A percentile compares a stretch with the other conserved stretches of the same genome.
phyloP scores from a whole-genome alignment of 129 eudicot species.

The Oenanthe sinensis region DNA sequence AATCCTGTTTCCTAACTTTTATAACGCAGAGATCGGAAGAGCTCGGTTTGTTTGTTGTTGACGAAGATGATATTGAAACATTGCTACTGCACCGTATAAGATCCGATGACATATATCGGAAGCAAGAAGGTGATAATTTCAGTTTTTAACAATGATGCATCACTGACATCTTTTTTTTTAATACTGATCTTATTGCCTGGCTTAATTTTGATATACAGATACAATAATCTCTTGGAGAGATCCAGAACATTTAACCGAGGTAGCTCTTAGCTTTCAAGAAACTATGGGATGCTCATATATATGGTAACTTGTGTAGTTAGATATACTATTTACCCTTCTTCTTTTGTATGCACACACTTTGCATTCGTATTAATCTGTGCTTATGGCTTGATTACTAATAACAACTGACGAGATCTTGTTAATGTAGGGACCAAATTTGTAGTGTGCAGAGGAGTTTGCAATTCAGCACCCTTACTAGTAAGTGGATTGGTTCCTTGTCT shows the following conservation, averaged over 20 bases:
- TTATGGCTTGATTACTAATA: background rate
- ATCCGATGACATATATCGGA: constrained; percentile 83
- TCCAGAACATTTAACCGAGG: constrained; percentile 68
- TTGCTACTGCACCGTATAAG: constrained; percentile 81
- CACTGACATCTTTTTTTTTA: background rate
- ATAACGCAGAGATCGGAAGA: constrained; percentile 78
- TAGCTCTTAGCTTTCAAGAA: constrained; percentile 99
- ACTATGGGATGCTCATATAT: constrained; percentile 80
- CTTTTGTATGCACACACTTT: background rate
- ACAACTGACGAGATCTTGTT: constrained; percentile 7
- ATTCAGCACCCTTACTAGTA: constrained; percentile 62
- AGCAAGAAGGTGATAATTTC: constrained; percentile 69
- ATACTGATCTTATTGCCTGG: constrained; percentile 5
- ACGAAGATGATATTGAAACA: constrained; percentile 88
- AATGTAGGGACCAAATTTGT: constrained; percentile 78
- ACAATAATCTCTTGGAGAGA: constrained; percentile 98
- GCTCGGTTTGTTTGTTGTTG: constrained; percentile 66
- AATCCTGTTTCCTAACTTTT: constrained; percentile 9
- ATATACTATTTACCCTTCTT: background rate
- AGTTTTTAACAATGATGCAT: constrained; percentile 1
- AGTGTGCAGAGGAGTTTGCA: constrained; percentile 70
- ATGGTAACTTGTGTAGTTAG: constrained; percentile 42
- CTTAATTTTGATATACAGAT: constrained; percentile 27
- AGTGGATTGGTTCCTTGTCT: constrained; percentile 25
- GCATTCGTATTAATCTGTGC: background rate